phyloP scores from a whole-genome alignment of 345 rosid species.

The Clarkia xantiana region DNA sequence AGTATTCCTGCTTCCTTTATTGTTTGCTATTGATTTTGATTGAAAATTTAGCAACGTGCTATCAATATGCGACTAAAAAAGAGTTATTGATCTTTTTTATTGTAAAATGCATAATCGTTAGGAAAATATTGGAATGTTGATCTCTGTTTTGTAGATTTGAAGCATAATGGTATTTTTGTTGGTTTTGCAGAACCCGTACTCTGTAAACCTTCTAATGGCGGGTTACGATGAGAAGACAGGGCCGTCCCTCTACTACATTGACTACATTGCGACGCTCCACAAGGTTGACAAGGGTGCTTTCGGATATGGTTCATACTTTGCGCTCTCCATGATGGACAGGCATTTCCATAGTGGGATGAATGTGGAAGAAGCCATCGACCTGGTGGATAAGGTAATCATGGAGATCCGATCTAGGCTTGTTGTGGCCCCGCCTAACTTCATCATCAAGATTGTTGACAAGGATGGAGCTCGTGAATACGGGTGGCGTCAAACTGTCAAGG shows the following conservation, averaged over 20 bases:
- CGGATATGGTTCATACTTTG: slow-evolving; percentile 86
- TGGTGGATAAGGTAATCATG: slow-evolving; percentile 77
- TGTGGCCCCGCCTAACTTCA: slow-evolving; percentile 89
- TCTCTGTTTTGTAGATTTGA: too few relatives aligned
- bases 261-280: slow-evolving; percentile 92
- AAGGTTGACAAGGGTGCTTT: slow-evolving; percentile 95
- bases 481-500: slow-evolving; percentile 73
- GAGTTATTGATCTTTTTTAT: too few relatives aligned
- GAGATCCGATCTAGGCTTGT: slow-evolving; percentile 90
- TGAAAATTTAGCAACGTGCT: too few relatives aligned
- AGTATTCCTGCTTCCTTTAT: too few relatives aligned
- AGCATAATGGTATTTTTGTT: background rate
- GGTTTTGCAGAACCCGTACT: slow-evolving; percentile 62
- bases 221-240: slow-evolving; percentile 92
- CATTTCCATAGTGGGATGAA: slow-evolving; percentile 86
- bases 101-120: too few relatives aligned
- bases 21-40: too few relatives aligned
- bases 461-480: slow-evolving; percentile 76
- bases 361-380: slow-evolving; percentile 62
- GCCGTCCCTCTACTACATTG: slow-evolving; percentile 83
- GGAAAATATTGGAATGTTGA: too few relatives aligned
- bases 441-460: slow-evolving; percentile 90
- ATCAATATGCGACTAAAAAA: too few relatives aligned
- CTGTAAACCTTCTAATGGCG: slow-evolving; percentile 82
- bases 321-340: slow-evolving; percentile 89